Conservation (phyloP, 345 rosid species). For the Draba incana region DNA sequence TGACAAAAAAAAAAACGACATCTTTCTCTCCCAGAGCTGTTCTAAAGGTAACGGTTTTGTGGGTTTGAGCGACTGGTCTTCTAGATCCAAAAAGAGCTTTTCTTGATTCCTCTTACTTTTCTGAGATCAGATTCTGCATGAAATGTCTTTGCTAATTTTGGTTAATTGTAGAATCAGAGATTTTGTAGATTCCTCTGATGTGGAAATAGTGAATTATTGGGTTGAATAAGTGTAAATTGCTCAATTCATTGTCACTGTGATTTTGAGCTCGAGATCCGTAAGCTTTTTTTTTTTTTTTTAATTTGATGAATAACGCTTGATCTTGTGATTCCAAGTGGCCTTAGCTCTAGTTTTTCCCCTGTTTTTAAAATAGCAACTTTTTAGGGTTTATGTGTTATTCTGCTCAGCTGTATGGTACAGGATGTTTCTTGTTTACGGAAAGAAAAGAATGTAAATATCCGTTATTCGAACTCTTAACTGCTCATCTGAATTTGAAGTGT, state of each 20-base stretch:
- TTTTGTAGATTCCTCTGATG: slow-evolving; percentile 14
- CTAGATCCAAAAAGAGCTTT: slow-evolving; percentile 43
- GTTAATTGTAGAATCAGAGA: slow-evolving; percentile 14
- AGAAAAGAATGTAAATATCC: neutral
- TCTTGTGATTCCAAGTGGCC: neutral
- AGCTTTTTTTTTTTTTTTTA: slow-evolving; percentile 4
- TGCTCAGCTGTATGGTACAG: slow-evolving; percentile 1
- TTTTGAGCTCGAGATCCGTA: slow-evolving; percentile 34
- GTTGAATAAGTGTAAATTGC: neutral
- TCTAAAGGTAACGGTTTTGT: slow-evolving; percentile 30
- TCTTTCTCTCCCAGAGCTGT: slow-evolving; percentile 18
- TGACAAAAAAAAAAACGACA: neutral
- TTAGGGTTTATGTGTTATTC: slow-evolving; percentile 1
- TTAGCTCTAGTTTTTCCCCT: slow-evolving; percentile 6
- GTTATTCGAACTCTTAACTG: neutral
- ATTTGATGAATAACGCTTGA: slow-evolving; percentile 4
- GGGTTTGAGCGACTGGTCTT: slow-evolving; percentile 42
- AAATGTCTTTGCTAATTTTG: neutral
- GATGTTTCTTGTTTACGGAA: neutral
- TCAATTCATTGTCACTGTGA: slow-evolving; percentile 21
- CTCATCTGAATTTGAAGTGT: slow-evolving; percentile 1
- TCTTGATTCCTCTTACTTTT: slow-evolving; percentile 38
- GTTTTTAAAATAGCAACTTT: slow-evolving; percentile 12
- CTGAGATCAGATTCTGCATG: slow-evolving; percentile 51
- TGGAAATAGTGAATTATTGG: slow-evolving; percentile 14